A percentile compares a stretch with the other conserved stretches of the same genome.
Conservation (phyloP, 352 stramenopile species). For the Phytophthora europaea region DNA sequence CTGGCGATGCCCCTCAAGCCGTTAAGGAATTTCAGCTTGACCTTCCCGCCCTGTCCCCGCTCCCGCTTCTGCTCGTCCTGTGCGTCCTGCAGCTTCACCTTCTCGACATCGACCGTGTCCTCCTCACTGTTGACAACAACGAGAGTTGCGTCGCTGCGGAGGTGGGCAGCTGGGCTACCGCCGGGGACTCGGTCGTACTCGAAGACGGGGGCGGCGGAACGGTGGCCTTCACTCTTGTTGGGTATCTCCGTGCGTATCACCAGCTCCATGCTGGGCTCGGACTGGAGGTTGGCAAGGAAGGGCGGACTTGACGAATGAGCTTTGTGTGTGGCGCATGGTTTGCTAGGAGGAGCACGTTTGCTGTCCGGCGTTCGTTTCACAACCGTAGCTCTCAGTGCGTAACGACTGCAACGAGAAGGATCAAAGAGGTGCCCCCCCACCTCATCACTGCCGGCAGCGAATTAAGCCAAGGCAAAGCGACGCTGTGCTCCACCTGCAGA, state of each 20-base stretch:
- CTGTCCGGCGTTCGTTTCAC: too few relatives aligned
- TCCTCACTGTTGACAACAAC: not conserved
- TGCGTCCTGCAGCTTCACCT: not conserved
- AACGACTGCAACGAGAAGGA: too few relatives aligned
- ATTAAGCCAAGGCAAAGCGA: too few relatives aligned
- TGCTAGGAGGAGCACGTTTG: too few relatives aligned
- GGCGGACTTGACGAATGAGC: not conserved
- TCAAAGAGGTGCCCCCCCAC: too few relatives aligned
- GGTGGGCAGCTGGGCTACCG: not conserved
- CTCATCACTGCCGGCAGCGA: too few relatives aligned
- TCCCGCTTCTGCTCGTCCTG: constrained; percentile 26
- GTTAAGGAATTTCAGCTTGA: constrained; percentile 21
- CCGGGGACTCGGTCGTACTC: not conserved
- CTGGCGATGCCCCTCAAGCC: constrained; percentile 24
- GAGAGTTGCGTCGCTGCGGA: not conserved
- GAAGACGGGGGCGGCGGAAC: not conserved
- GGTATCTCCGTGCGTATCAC: not conserved
- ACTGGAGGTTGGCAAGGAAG: too few relatives aligned
- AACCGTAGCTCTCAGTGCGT: too few relatives aligned
- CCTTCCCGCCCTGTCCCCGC: not conserved
- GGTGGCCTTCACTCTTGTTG: not conserved
- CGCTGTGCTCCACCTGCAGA: too few relatives aligned
- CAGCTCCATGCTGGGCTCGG: not conserved
- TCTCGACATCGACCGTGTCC: not conserved
- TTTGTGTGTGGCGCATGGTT: not conserved